A percentile compares a stretch with the other conserved stretches of the same genome.
Evolutionary conservation across 1,284 basidiomycete species (phyloP).

Genomic region (Ustilago tritici): DNA sequence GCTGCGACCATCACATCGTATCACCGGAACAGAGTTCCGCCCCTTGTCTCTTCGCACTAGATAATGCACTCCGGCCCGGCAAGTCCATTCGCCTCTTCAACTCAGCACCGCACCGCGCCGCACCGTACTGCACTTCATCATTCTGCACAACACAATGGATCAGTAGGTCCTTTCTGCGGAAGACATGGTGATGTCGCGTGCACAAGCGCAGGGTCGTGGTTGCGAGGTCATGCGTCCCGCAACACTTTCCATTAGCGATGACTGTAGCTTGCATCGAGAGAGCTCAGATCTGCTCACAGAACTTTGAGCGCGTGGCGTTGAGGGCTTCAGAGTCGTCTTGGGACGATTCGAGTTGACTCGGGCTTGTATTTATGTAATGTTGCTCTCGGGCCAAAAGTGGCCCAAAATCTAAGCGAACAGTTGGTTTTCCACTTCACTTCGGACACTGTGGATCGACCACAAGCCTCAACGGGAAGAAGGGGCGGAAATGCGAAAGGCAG

Average conservation of each 20-base stretch:
- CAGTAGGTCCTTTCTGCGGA: neutral
- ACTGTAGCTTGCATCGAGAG: neutral
- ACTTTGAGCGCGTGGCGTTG: neutral
- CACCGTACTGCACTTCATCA: neutral
- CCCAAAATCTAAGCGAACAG: neutral
- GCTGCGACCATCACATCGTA: neutral
- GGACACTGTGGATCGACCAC: neutral
- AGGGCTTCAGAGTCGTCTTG: no score
- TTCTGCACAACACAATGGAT: neutral
- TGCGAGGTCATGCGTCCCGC: neutral
- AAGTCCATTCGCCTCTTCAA: neutral
- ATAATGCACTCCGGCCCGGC: conserved; percentile 6
- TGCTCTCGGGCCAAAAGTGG: neutral
- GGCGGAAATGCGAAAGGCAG: neutral
- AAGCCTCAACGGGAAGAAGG: neutral
- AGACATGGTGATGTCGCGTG: neutral
- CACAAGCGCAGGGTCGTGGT: neutral
- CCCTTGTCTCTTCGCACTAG: neutral
- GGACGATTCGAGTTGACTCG: neutral
- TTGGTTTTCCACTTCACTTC: conserved; percentile 2
- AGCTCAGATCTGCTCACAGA: neutral
- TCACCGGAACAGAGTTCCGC: neutral
- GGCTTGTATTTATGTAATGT: conserved; percentile 4
- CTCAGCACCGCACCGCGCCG: neutral
- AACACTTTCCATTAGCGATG: neutral